Evolutionary conservation across 2,329 filamentous ascomycete species (phyloP), one percentile per base, ranked within the genome.

Genomic region (Bertia moriformis): DNA sequence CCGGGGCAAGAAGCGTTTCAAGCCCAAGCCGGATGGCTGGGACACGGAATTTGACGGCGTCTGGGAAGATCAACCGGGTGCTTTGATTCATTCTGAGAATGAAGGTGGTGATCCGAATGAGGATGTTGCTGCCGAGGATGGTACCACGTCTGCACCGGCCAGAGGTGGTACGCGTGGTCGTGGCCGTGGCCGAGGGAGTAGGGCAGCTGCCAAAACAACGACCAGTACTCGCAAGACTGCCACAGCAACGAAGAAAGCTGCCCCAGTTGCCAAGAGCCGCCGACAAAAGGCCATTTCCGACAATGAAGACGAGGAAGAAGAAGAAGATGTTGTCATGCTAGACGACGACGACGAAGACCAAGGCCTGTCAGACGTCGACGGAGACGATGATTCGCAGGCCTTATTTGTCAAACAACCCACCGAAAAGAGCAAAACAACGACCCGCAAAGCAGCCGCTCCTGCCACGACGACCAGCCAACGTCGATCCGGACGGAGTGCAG

Each of bases 11-110:
- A 86, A 96, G 51, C 84, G 76, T n/a, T 89, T 96, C 46, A 63
- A 88, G 18, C 81, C 94, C 38, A 91, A 88, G 0, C 69, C 70
- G 38, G 96, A 89, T 88, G 81, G 81, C 43, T 82, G 91, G 37
- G 76, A 86, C 42, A 74, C 83, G 0, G 78, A 73, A 4, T 83
- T 79, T 1, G 56, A 77, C 4, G 66, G 77, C 35, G 60, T 70
- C n/a, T 54, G 52, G 12, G 50, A 52, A 4, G 49, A 52, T 3
- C 50, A 53, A 10, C 52, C 63, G 15, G 60, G 67, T 37, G 69
- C 64, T 14, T 63, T 63, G 13, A 58, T 61, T 32, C 46, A 42
- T 19, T 51, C 53, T 39, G 46, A 47, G 42, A 38, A 45, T 44
- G 46, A 44, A 40, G 54, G 52, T 58, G 41, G 56, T 56, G 17